A percentile compares a stretch with the other conserved stretches of the same genome.
Conservation (phyloP, 2,329 filamentous ascomycete genomes). For the Penicillium sp. region DNA sequence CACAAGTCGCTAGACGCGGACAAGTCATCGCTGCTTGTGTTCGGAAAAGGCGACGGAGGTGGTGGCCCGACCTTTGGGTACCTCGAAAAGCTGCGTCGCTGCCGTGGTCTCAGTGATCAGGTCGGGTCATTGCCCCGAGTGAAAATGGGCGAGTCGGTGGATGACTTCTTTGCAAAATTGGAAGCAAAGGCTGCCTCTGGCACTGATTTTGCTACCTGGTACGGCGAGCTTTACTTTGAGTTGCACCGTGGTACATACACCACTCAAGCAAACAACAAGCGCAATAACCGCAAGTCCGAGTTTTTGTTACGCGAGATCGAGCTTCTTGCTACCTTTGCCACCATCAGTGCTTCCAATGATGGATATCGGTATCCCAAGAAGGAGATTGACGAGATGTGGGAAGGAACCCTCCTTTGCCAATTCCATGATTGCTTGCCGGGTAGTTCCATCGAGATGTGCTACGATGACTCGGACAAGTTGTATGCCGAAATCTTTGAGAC, state of each 20-base stretch:
- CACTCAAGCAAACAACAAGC: slow-evolving; percentile 95
- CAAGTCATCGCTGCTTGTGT: slow-evolving; percentile 83
- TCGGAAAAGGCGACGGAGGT: slow-evolving; percentile 94
- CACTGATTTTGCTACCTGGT: slow-evolving; percentile 86
- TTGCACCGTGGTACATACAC: slow-evolving; percentile 96
- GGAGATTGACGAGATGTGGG: slow-evolving; percentile 96
- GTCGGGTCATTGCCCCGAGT: slow-evolving; percentile 79
- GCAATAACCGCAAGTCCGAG: slow-evolving; percentile 85
- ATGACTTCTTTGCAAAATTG: slow-evolving; percentile 87
- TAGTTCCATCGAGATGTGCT: slow-evolving; percentile 96
- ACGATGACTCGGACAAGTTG: slow-evolving; percentile 88
- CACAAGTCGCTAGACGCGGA: slow-evolving; percentile 97
- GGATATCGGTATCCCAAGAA: slow-evolving; percentile 88
- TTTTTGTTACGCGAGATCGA: slow-evolving; percentile 84
- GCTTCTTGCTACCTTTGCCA: slow-evolving; percentile 80
- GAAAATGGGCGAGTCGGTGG: slow-evolving; percentile 83
- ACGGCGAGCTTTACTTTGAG: slow-evolving; percentile 97
- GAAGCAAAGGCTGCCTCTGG: slow-evolving; percentile 69
- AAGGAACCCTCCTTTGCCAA: slow-evolving; percentile 84
- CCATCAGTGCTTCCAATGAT: slow-evolving; percentile 58
- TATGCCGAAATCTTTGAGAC: slow-evolving; percentile 80
- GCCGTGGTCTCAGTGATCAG: slow-evolving; percentile 86
- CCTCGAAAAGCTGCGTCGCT: slow-evolving; percentile 88
- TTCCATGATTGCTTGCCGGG: slow-evolving; percentile 97
- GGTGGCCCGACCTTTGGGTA: slow-evolving; percentile 93